Evolutionary conservation across 805 yeast species (phyloP), one percentile per base, ranked within the genome.

Genomic region (Yarrowia porcina): DNA sequence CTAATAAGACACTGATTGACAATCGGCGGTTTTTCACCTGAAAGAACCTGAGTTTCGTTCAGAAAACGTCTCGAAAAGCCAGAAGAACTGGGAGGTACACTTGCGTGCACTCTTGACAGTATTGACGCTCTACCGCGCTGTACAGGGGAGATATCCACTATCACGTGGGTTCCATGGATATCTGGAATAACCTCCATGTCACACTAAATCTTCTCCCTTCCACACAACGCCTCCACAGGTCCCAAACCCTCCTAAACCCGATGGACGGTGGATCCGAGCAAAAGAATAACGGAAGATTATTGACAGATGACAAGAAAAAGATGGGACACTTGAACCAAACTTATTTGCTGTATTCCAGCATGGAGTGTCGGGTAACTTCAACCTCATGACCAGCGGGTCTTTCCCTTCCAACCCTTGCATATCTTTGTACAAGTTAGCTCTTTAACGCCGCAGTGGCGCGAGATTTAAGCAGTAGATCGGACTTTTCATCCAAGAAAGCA

Each of bases 391-490:
- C n/a, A n/a, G n/a, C n/a, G n/a, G n/a, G n/a, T n/a, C n/a, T n/a
- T n/a, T n/a, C n/a, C n/a, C n/a, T n/a, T n/a, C n/a, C n/a, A n/a
- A n/a, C n/a, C n/a, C n/a, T n/a, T n/a, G n/a, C n/a, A n/a, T n/a
- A n/a, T n/a, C n/a, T n/a, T n/a, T n/a, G n/a, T n/a, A n/a, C n/a
- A n/a, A n/a, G n/a, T 41, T 42, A 42, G 49, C 49, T 42, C 49
- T n/a, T n/a, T 42, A 25, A 25, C 49, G 49, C 49, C 32, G 49
- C 49, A 42, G 32, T 27, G 49, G 49, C 32, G 47, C 47, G 47
- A 41, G 47, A 41, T 41, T 25, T 39, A 39, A 9, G 49, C 32
- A 17, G 21, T 27, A 28, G 50, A 44, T 44, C 50, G 33, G 47
- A 21, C 11, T 17, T 13, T 17, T 38, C 12, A 3, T 20, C 15